Percentiles rank a stretch among this genome's conserved stretches.
These are phyloP conservation scores for Saturnispora kantuleensis DNA, from an alignment of 805 yeast species.

Conservation along the genomic window DNA sequence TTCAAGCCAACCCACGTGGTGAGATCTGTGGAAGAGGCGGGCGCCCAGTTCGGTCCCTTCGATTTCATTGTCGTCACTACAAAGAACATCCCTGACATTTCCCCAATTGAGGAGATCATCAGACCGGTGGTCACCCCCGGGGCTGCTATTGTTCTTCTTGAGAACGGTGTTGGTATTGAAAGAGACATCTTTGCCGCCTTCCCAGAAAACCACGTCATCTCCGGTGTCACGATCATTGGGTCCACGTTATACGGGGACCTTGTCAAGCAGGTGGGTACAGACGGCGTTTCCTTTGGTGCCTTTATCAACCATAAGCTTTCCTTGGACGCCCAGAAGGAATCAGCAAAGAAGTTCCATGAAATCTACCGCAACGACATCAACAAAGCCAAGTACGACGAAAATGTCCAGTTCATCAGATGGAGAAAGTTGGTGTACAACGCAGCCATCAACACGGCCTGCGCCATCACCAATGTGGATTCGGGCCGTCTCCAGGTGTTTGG, in stretches of 20 bases:
- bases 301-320: constrained; percentile 27
- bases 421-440: constrained; percentile 39
- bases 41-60: constrained; percentile 27
- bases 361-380: constrained; percentile 27
- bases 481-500: constrained; percentile 28
- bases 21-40: constrained; percentile 38
- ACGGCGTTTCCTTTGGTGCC: constrained; percentile 27
- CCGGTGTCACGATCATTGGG: constrained; percentile 33
- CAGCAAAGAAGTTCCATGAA: constrained; percentile 25
- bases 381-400: constrained; percentile 24
- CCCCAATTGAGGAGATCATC: constrained; percentile 32
- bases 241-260: constrained; percentile 24
- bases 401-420: constrained; percentile 35
- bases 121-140: constrained; percentile 21
- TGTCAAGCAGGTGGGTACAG: constrained; percentile 28
- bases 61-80: constrained; percentile 55
- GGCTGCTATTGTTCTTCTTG: constrained; percentile 29
- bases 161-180: constrained; percentile 34
- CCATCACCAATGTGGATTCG: constrained; percentile 32
- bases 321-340: constrained; percentile 19
- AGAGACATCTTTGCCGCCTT: constrained; percentile 24
- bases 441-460: constrained; percentile 36
- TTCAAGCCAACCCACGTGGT: constrained; percentile 45
- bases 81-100: constrained; percentile 58
- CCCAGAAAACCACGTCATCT: constrained; percentile 28